phyloP scores from a whole-genome alignment of 2,329 filamentous ascomycete genomes.

The Cercospora sesami region DNA sequence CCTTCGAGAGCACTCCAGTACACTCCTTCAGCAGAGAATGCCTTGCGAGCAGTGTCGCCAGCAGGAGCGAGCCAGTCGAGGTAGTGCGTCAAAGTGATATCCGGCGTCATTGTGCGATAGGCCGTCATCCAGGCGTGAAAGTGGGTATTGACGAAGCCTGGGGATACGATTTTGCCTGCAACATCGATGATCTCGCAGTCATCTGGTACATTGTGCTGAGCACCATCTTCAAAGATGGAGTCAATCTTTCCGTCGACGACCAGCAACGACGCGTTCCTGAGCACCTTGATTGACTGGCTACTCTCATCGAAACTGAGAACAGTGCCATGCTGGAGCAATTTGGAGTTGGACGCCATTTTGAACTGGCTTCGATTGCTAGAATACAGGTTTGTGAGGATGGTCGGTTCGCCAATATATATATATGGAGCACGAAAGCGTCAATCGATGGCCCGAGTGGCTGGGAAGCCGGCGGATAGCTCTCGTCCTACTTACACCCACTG shows the following conservation, averaged over 20 bases:
- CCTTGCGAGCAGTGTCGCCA: slow-evolving; percentile 24
- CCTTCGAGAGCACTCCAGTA: slow-evolving; percentile 51
- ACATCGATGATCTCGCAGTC: slow-evolving; percentile 49
- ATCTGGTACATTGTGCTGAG: slow-evolving; percentile 27
- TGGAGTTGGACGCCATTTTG: background rate
- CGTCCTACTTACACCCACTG: background rate
- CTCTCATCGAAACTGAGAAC: slow-evolving; percentile 46
- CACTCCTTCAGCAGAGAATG: slow-evolving; percentile 47
- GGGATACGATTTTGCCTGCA: slow-evolving; percentile 54
- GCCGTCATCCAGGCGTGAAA: slow-evolving; percentile 57
- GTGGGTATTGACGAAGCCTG: slow-evolving; percentile 60
- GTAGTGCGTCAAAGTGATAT: slow-evolving; percentile 54
- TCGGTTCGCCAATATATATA: background rate
- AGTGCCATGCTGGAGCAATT: slow-evolving; percentile 38
- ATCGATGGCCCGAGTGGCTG: background rate
- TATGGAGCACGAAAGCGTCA: background rate
- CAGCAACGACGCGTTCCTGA: slow-evolving; percentile 47
- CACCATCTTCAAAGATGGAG: slow-evolving; percentile 34
- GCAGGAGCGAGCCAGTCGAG: slow-evolving; percentile 46
- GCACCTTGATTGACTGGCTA: slow-evolving; percentile 40
- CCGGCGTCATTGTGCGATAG: slow-evolving; percentile 55
- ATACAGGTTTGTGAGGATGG: background rate
- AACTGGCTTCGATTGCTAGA: background rate
- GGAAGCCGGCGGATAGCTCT: background rate
- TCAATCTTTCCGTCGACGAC: slow-evolving; percentile 44